Percentiles rank a stretch among this genome's conserved stretches.
phyloP scores from a whole-genome alignment of 352 stramenopile species.

The Aphanomyces astaci region DNA sequence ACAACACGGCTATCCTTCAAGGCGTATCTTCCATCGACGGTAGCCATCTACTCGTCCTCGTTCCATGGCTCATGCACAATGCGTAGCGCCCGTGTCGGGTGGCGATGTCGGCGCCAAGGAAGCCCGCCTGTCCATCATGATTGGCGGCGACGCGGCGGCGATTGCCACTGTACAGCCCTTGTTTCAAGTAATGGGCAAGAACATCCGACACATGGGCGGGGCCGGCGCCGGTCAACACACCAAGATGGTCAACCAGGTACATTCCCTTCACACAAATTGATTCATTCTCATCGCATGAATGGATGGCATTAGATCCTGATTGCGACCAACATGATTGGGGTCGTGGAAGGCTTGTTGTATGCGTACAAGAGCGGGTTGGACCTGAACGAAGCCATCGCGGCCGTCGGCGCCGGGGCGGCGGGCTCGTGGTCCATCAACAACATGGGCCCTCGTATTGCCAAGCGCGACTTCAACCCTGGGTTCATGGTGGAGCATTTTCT shows the following conservation, averaged over 20 bases:
- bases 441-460: conserved; percentile 81
- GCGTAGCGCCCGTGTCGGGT: conserved; percentile 65
- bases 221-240: conserved; percentile 79
- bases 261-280: conserved; percentile 25
- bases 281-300: background rate
- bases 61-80: conserved; percentile 8
- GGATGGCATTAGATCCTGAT: conserved; percentile 46
- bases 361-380: conserved; percentile 81
- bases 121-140: conserved; percentile 84
- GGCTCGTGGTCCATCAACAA: conserved; percentile 87
- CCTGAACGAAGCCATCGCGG: conserved; percentile 83
- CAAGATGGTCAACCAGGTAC: conserved; percentile 88
- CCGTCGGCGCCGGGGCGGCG: conserved; percentile 75
- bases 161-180: conserved; percentile 79
- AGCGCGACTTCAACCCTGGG: conserved; percentile 82
- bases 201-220: conserved; percentile 81
- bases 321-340: conserved; percentile 82
- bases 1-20: conserved; percentile 57
- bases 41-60: conserved; percentile 14
- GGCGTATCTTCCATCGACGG: conserved; percentile 61
- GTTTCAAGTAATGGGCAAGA: conserved; percentile 85
- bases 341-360: conserved; percentile 84
- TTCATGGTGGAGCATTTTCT: conserved; percentile 89
- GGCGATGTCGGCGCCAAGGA: conserved; percentile 80
- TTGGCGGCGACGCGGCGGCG: conserved; percentile 79